Percentiles rank a stretch among this genome's conserved stretches.
phyloP scores from a whole-genome alignment of 768 basidiomycete species.

The Tylopilus rubrobrunneus region DNA sequence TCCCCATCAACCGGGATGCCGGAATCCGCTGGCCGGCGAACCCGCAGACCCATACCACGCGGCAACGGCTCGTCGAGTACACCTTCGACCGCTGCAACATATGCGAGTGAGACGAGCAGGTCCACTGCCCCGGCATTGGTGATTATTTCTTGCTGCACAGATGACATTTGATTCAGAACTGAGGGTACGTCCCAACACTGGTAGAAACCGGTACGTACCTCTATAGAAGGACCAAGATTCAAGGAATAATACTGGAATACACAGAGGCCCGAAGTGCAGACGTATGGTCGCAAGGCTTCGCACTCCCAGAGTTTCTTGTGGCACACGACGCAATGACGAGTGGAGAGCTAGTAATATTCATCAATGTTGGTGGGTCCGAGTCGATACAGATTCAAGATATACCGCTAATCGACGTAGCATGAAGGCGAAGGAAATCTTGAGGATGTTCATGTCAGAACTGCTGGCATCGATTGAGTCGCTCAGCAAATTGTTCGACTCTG shows the following conservation, averaged over 20 bases:
- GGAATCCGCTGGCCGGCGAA: constrained; percentile 27
- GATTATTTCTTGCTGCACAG: constrained; percentile 62
- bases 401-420: constrained; percentile 62
- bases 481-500: constrained; percentile 44
- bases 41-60: constrained; percentile 55
- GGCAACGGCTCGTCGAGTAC: constrained; percentile 57
- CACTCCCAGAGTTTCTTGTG: constrained; percentile 52
- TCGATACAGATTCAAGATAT: constrained; percentile 10
- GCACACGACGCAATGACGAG: constrained; percentile 72
- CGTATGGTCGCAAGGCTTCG: constrained; percentile 69
- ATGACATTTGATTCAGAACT: not conserved
- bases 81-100: constrained; percentile 50
- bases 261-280: constrained; percentile 63
- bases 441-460: constrained; percentile 48
- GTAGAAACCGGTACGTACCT: constrained; percentile 37
- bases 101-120: constrained; percentile 61
- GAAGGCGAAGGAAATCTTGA: constrained; percentile 61
- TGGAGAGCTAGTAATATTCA: constrained; percentile 46
- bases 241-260: constrained; percentile 65
- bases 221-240: constrained; percentile 63
- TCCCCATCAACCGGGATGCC: constrained; percentile 18
- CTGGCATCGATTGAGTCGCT: constrained; percentile 45
- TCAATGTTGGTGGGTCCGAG: not conserved
- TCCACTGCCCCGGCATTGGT: constrained; percentile 64
- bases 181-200: not conserved